A percentile compares a stretch with the other conserved stretches of the same genome.
phyloP scores from a whole-genome alignment of 768 basidiomycete genomes.

The Phylloporus arenicola region DNA sequence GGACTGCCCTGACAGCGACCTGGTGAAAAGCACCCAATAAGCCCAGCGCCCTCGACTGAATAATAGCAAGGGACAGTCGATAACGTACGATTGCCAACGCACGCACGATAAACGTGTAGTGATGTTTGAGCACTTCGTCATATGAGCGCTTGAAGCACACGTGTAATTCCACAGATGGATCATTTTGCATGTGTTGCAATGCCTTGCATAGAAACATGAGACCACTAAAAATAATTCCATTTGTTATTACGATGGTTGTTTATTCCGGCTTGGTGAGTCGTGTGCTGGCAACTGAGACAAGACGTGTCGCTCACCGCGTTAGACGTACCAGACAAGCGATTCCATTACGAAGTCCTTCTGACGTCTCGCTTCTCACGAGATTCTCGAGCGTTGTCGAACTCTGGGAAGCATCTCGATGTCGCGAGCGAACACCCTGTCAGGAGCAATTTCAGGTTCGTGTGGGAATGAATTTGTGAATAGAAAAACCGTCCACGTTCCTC shows the following conservation, averaged over 20 bases:
- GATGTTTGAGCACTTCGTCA: slow-evolving; percentile 59
- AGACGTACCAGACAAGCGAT: slow-evolving; percentile 63
- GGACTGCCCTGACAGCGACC: slow-evolving; percentile 60
- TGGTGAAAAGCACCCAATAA: slow-evolving; percentile 16
- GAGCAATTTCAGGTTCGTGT: slow-evolving; percentile 11
- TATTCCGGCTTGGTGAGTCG: not conserved
- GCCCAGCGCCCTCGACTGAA: not conserved
- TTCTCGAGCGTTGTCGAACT: slow-evolving; percentile 54
- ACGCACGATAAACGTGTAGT: slow-evolving; percentile 64
- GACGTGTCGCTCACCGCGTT: slow-evolving; percentile 44
- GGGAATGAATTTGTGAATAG: slow-evolving; percentile 9
- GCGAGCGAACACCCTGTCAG: slow-evolving; percentile 58
- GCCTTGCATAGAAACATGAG: slow-evolving; percentile 64
- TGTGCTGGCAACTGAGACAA: slow-evolving; percentile 6
- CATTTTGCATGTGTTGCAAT: slow-evolving; percentile 57
- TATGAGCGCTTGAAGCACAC: slow-evolving; percentile 69
- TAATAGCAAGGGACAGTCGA: not conserved
- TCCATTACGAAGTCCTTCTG: slow-evolving; percentile 41
- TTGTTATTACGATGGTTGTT: not conserved
- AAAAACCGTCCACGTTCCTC: slow-evolving; percentile 36
- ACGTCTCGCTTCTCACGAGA: slow-evolving; percentile 49
- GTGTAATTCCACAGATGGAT: slow-evolving; percentile 49
- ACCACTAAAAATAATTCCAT: slow-evolving; percentile 39
- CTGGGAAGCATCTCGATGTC: slow-evolving; percentile 40
- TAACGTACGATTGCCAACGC: slow-evolving; percentile 35